Evolutionary conservation across 495 filamentous ascomycete species (phyloP).

Genomic region (Penicillium odoratum): DNA sequence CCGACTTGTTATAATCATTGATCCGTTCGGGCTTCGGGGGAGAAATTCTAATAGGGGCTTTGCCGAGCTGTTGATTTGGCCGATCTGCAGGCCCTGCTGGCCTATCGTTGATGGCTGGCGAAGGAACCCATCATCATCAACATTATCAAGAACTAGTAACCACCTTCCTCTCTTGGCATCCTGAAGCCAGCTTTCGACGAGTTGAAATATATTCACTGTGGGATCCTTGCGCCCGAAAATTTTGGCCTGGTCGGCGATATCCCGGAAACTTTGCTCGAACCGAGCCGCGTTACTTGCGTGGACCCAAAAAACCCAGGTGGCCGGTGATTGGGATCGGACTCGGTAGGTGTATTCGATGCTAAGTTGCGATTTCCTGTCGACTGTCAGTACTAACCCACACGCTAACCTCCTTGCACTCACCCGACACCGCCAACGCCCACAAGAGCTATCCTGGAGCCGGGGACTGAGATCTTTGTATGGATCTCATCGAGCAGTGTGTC

Average conservation of each 20-base stretch:
- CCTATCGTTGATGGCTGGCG: not conserved
- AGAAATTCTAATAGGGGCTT: slow-evolving; percentile 20
- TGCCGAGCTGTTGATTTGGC: not conserved
- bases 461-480: not conserved
- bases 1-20: slow-evolving; percentile 40
- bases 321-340: not conserved
- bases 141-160: slow-evolving; percentile 16
- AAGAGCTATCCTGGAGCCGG: not conserved
- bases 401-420: not conserved
- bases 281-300: not conserved
- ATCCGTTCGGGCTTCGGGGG: not conserved
- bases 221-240: not conserved
- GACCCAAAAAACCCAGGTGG: not conserved
- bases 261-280: not conserved
- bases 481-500: not conserved
- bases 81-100: not conserved
- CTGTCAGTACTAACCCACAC: not conserved
- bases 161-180: slow-evolving; percentile 20
- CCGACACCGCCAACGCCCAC: not conserved
- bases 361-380: slow-evolving; percentile 5
- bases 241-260: not conserved
- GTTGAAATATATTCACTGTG: slow-evolving; percentile 8
- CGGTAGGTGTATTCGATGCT: not conserved
- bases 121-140: slow-evolving; percentile 26
- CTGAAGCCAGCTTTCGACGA: slow-evolving; percentile 39